Percentiles rank a stretch among this genome's conserved stretches.
Evolutionary conservation across 2,329 filamentous ascomycete species (phyloP).

Genomic region (Fusarium ramigenum): DNA sequence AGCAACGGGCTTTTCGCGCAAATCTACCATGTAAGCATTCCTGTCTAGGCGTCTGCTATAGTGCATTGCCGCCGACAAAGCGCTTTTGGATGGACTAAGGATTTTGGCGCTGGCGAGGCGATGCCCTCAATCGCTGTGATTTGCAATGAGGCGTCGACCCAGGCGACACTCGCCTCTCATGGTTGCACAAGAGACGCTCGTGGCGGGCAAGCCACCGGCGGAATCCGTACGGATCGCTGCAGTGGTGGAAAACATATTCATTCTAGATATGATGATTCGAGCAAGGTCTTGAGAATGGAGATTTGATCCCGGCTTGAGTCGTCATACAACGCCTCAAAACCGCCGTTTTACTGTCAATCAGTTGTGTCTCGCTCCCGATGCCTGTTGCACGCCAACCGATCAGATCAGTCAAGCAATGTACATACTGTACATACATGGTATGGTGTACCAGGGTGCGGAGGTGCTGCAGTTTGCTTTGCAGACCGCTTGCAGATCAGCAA

Average conservation of each 20-base stretch:
- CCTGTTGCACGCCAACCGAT: slow-evolving; percentile 13
- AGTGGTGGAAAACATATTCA: slow-evolving; percentile 16
- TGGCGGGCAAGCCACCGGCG: slow-evolving; percentile 31
- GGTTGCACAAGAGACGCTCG: slow-evolving; percentile 29
- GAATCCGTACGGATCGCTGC: slow-evolving; percentile 10
- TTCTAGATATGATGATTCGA: slow-evolving; percentile 13
- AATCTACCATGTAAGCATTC: slow-evolving; percentile 14
- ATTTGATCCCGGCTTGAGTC: slow-evolving; percentile 5
- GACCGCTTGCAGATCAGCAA: slow-evolving; percentile 40
- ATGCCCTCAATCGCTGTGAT: slow-evolving; percentile 21
- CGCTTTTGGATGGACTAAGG: slow-evolving; percentile 13
- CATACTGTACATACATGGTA: background rate
- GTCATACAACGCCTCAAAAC: slow-evolving; percentile 17
- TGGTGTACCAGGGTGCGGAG: slow-evolving; percentile 23
- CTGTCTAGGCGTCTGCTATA: slow-evolving; percentile 1
- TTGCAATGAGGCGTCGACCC: slow-evolving; percentile 30
- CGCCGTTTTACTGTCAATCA: slow-evolving; percentile 22
- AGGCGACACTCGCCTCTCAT: slow-evolving; percentile 21
- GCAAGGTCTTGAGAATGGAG: slow-evolving; percentile 1
- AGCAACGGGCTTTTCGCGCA: background rate
- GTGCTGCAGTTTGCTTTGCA: slow-evolving; percentile 24
- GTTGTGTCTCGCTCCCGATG: slow-evolving; percentile 11
- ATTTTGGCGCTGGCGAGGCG: slow-evolving; percentile 16
- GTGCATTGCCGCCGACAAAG: background rate
- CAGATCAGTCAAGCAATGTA: slow-evolving; percentile 12